These are phyloP conservation scores for Boletellus sp. DNA, from an alignment of 768 basidiomycete species.

Conservation along the genomic window DNA sequence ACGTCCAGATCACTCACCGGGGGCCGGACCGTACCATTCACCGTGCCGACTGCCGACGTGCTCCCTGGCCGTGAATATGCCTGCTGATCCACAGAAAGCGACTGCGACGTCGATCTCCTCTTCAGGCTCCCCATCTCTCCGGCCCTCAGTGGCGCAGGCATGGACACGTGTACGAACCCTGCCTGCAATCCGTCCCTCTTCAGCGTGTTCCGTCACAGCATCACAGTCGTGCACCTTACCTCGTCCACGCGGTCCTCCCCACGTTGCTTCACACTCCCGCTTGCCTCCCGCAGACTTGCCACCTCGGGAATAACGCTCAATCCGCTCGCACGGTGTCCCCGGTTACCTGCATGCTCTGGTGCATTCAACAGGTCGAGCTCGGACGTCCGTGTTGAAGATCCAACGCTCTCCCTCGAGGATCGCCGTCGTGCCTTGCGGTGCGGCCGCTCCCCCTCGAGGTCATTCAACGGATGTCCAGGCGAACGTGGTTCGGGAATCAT, in stretches of 20 bases:
- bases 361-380: constrained; percentile 51
- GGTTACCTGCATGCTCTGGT: constrained; percentile 31
- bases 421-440: constrained; percentile 38
- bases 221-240: constrained; percentile 17
- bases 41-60: constrained; percentile 29
- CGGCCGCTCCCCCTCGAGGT: constrained; percentile 24
- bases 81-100: constrained; percentile 24
- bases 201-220: constrained; percentile 10
- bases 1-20: constrained; percentile 21
- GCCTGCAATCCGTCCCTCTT: constrained; percentile 16
- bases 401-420: constrained; percentile 50
- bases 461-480: constrained; percentile 16
- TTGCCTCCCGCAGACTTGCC: constrained; percentile 34
- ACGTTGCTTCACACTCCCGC: constrained; percentile 33
- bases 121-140: constrained; percentile 23
- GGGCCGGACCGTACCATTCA: constrained; percentile 32
- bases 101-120: constrained; percentile 13
- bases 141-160: constrained; percentile 28
- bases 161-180: constrained; percentile 35
- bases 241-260: constrained; percentile 36
- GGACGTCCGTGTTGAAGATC: constrained; percentile 49
- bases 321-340: constrained; percentile 34
- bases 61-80: constrained; percentile 26
- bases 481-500: constrained; percentile 34
- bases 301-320: constrained; percentile 59